Base-by-base conservation (phyloP, 192 early-diverging fungal species). In the Linnemannia schmuckeri region DNA sequence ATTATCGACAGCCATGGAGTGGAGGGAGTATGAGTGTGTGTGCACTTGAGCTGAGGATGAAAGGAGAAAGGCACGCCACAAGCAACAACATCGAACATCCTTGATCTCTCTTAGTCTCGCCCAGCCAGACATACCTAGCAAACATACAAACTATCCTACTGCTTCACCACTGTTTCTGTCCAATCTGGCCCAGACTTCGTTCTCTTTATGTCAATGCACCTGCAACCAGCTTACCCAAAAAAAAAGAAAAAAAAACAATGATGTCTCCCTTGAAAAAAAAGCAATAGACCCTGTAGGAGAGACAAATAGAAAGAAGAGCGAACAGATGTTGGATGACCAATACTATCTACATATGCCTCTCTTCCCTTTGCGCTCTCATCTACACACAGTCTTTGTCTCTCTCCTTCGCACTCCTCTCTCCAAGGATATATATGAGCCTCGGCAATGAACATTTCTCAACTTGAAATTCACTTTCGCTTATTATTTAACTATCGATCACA, bases 11-110 rank as follows among this genome's bases (percentile, higher is more conserved):
- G 61, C 61, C 61, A 66, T 30, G 27, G 52, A 22, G 22, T 18
- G 52, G 52, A 54, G 55, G 54, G 24, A 6, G 42, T 44, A 44
- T 44, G 20, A 27, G 54, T 37, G 37, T 63, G 57, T 63, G 27
- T 27, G 57, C 57, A 17, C 47, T 49, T 63, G 57, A 63, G 57
- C 57, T 63, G 57, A 63, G 61, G 61, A 66, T 35, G 61, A 66
- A 57, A 27, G 55, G n/a, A 57, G 55, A 27, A 57, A 57, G 3
- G 27, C 55, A 57, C 55, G 55, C 55, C 55, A 70, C 69, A 70
- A 70, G 13, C 17, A 37, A 70, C 33, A 70, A 7, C 35, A 68
- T 35, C 30, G 20, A 41, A 40, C 33, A 42, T 42, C 15, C 52
- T 49, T 4, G 47, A 15, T 54, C 4, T 22, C 20, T 15, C 52